A percentile compares a stretch with the other conserved stretches of the same genome.
These are phyloP conservation scores for Amauroascus verrucosus DNA, from an alignment of 2,329 filamentous ascomycete species.

Conservation along the genomic window DNA sequence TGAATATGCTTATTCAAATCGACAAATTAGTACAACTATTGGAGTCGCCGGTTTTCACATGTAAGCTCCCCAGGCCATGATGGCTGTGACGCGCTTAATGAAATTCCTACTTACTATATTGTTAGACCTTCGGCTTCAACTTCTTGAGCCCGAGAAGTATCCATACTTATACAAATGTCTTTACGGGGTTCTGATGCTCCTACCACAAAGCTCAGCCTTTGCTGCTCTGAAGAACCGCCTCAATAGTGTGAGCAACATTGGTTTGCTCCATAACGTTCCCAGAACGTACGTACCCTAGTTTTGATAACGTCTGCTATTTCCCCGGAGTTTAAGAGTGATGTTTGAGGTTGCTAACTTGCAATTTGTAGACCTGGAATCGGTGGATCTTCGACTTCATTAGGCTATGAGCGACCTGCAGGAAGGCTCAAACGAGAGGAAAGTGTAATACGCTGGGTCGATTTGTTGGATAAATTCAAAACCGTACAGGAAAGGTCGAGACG, in stretches of 20 bases:
- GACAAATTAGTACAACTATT: slow-evolving; percentile 95
- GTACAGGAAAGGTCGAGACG: slow-evolving; percentile 80
- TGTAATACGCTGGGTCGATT: slow-evolving; percentile 79
- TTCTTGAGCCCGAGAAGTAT: slow-evolving; percentile 89
- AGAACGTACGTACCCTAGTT: slow-evolving; percentile 56
- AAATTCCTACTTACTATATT: background rate
- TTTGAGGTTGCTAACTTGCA: background rate
- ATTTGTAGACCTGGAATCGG: slow-evolving; percentile 3
- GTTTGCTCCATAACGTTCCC: slow-evolving; percentile 75
- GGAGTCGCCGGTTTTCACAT: slow-evolving; percentile 96
- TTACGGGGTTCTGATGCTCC: slow-evolving; percentile 90
- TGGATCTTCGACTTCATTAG: slow-evolving; percentile 25
- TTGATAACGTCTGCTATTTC: background rate
- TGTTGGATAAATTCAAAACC: slow-evolving; percentile 85
- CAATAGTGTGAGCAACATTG: slow-evolving; percentile 94
- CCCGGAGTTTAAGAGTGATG: background rate
- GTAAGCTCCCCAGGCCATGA: slow-evolving; percentile 41
- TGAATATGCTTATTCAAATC: slow-evolving; percentile 97
- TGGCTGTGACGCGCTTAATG: background rate
- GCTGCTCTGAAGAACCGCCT: slow-evolving; percentile 91
- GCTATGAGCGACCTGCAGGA: slow-evolving; percentile 53
- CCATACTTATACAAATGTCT: slow-evolving; percentile 96
- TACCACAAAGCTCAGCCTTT: slow-evolving; percentile 96
- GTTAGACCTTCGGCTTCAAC: slow-evolving; percentile 78
- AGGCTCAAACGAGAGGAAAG: slow-evolving; percentile 75